Conservation (phyloP, 23 red algal species). For the Chondrus crispus region DNA sequence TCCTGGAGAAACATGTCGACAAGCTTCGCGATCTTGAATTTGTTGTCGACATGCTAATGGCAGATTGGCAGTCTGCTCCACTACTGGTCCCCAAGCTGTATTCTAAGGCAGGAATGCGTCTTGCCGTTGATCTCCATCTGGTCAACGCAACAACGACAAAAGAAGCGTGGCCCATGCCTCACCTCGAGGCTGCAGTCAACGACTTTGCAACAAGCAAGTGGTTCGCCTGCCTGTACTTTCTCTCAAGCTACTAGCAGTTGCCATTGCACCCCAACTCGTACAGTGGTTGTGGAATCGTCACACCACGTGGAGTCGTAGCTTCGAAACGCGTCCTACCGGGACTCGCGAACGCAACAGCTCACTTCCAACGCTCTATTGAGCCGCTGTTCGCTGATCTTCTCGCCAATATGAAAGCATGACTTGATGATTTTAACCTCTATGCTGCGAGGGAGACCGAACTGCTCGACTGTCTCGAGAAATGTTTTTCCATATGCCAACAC, state of each 20-base stretch:
- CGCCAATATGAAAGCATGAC: conserved; percentile 1
- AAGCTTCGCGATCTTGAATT: background rate
- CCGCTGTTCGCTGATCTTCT: conserved; percentile 17
- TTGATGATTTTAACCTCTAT: conserved; percentile 16
- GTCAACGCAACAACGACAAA: background rate
- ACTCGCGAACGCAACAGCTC: background rate
- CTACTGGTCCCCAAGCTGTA: background rate
- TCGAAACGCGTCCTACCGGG: background rate
- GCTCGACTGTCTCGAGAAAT: background rate
- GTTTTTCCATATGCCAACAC: conserved; percentile 16
- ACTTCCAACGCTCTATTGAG: conserved; percentile 16
- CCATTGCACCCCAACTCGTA: background rate
- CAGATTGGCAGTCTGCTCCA: background rate
- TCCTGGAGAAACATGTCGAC: background rate
- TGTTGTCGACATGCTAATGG: background rate
- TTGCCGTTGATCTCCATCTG: background rate
- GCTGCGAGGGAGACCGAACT: background rate
- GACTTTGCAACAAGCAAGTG: background rate
- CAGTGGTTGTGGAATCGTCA: background rate
- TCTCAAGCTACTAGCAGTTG: background rate
- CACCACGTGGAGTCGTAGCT: too few species aligned
- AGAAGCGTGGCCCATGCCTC: background rate
- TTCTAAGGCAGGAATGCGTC: background rate
- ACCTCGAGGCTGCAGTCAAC: background rate
- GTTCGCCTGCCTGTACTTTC: background rate